Evolutionary conservation across 345 rosid genomes (phyloP).

Genomic region (Lumnitzera littorea): DNA sequence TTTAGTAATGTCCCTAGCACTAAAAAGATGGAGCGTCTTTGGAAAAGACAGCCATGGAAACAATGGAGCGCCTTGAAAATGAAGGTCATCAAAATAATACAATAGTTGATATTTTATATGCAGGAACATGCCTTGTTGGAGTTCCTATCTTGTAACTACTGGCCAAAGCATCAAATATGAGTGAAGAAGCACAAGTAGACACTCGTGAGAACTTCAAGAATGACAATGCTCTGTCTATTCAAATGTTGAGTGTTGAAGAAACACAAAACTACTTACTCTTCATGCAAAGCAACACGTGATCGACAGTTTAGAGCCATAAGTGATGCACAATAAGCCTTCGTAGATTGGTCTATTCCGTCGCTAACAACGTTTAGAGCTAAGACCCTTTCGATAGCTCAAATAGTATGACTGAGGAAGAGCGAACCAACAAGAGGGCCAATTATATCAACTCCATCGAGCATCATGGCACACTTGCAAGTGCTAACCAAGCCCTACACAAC

Average conservation of each 20-base stretch:
- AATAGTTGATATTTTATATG: constrained; percentile 85
- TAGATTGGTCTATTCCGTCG: too few species aligned
- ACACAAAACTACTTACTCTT: constrained; percentile 83
- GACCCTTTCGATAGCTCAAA: too few species aligned
- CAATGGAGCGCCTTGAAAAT: constrained; percentile 82
- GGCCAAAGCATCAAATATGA: constrained; percentile 90
- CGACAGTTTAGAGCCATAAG: too few species aligned
- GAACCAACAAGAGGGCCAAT: too few species aligned
- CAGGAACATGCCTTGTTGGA: constrained; percentile 95
- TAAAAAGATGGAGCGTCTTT: background rate
- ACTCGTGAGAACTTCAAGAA: constrained; percentile 61
- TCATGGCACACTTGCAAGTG: too few species aligned
- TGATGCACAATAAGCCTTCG: too few species aligned
- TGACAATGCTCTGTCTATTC: constrained; percentile 59
- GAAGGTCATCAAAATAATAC: constrained; percentile 68
- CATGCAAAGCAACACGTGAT: constrained; percentile 76
- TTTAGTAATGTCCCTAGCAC: too few species aligned
- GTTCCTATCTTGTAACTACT: constrained; percentile 87
- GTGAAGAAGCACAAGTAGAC: constrained; percentile 85
- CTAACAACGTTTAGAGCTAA: too few species aligned
- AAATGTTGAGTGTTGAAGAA: constrained; percentile 88
- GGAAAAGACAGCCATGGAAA: constrained; percentile 79
- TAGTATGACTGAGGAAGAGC: too few species aligned
- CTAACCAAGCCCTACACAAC: too few species aligned
- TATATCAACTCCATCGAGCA: too few species aligned